A percentile compares a stretch with the other conserved stretches of the same genome.
phyloP scores from a whole-genome alignment of 495 filamentous ascomycete species.

The Gamarada debralockiae region DNA sequence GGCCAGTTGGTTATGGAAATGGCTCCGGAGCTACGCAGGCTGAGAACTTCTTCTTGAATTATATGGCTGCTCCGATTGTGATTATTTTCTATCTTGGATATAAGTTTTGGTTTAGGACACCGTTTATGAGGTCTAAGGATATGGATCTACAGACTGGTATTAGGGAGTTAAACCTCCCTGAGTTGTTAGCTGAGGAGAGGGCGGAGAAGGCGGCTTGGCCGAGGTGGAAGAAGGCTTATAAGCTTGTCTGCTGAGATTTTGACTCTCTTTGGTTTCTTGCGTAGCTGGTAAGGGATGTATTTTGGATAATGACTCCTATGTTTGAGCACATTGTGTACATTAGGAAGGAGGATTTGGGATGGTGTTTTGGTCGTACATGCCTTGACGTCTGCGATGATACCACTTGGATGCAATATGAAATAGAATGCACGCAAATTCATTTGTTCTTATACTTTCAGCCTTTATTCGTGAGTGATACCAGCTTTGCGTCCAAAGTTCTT shows the following conservation, averaged over 20 bases:
- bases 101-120: conserved; percentile 69
- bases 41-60: conserved; percentile 70
- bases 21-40: conserved; percentile 41
- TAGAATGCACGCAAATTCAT: too few relatives aligned
- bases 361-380: too few relatives aligned
- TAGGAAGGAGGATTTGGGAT: too few relatives aligned
- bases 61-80: conserved; percentile 78
- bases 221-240: conserved; percentile 76
- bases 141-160: conserved; percentile 88
- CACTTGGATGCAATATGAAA: too few relatives aligned
- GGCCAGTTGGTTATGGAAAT: conserved; percentile 59
- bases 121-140: conserved; percentile 55
- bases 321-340: too few relatives aligned
- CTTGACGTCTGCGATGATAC: too few relatives aligned
- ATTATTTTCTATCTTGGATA: conserved; percentile 69
- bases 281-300: too few relatives aligned
- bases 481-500: too few relatives aligned
- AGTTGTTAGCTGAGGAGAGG: conserved; percentile 70
- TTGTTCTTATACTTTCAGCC: too few relatives aligned
- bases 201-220: conserved; percentile 77
- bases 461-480: too few relatives aligned
- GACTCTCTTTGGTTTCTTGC: too few relatives aligned
- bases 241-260: conserved; percentile 42
- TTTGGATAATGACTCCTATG: too few relatives aligned
- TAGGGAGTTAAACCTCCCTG: conserved; percentile 75